Base-by-base conservation (phyloP, 2,329 filamentous ascomycete genomes). In the Xylariaceae sp. region DNA sequence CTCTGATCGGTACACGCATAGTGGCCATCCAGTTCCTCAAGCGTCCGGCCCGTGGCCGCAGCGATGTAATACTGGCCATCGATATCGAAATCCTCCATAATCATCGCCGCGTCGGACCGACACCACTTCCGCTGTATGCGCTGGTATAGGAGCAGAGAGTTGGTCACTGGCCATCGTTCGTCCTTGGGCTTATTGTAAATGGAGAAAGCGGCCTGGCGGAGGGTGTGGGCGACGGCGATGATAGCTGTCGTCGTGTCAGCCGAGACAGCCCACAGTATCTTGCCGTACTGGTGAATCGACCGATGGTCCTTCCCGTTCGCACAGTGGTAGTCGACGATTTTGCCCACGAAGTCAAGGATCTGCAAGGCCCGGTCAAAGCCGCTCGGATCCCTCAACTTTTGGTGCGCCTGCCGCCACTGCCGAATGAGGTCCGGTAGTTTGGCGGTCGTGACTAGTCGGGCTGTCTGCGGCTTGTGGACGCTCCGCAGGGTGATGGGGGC, bases 31-130 rank as follows among this genome's bases (percentile, higher is more conserved):
- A 41, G 37, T 15, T 41, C 37, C 37, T 41, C 37, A 9, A 41
- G 37, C 10, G 37, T 41, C 20, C 37, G 37, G 18, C 37, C 37
- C 8, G 18, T 21, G 15, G 37, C 37, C 13, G 37, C 37, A 16
- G 37, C 37, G 18, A 41, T 41, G 20, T 41, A 41, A 15, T 41
- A 41, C 37, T 41, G 37, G 13, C 37, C 37, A 26, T 41, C 37
- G 37, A 41, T 41, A 26, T 41, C 23, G 20, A 41, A 41, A 18
- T 41, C 37, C 37, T 41, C 37, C 37, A 41, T 41, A 10, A 41
- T 41, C 37, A 41, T 41, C 6, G 37, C 37, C 10, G 37, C 37
- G 15, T 41, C 37, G 8, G 37, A 41, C 15, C 20, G 8, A 18
- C 37, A 41, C 37, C 37, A 41, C 18, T 41, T 41, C 10, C 37